Evolutionary conservation across 345 rosid species (phyloP), one percentile per base, ranked within the genome.

Genomic region (Eucalyptus victrix): DNA sequence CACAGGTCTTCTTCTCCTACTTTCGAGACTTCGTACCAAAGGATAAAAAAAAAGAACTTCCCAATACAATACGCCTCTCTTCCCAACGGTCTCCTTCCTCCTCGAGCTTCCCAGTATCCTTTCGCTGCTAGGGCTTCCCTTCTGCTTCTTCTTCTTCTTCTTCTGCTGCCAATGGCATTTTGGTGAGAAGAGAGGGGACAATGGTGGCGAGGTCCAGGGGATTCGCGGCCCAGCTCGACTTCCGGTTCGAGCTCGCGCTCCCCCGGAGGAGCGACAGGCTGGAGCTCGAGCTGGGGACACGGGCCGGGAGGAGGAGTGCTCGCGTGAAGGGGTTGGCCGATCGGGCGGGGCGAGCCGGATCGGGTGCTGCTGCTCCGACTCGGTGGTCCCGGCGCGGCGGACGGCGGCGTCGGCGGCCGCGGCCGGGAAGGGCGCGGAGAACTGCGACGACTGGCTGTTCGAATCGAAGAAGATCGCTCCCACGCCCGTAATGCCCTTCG

Each of bases 401-500:
- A 62, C 89, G 85, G 85, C 47, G 62, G 62, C 62, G 14, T 9
- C 62, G 62, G 30, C 30, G 62, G 62, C 62, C 6, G 62, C 62
- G 30, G 62, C 62, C 47, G 85, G 85, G n/a, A 91, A 89, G 87
- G 90, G 91, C 51, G 89, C 88, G 50, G 95, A 96, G 90, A 95
- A 93, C 90, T 90, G 88, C 19, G 96, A 95, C 58, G 96, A 42
- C 40, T 94, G 96, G 91, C 93, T 94, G 60, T 90, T 89, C 88
- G 96, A 93, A 91, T 94, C 88, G 89, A 94, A 91, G 87, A 95
- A 93, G 90, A 91, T 91, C 69, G 91, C 96, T 49, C 96, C 94
- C 69, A 93, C 95, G 86, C 93, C 97, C 37, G 89, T 96, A 87
- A 90, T 94, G 96, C 98, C 96, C 51, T 97, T 98, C 91, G 93